Evolutionary conservation across 2,329 filamentous ascomycete genomes (phyloP), one percentile per base, ranked within the genome.

Genomic region (Aspergillus persii): DNA sequence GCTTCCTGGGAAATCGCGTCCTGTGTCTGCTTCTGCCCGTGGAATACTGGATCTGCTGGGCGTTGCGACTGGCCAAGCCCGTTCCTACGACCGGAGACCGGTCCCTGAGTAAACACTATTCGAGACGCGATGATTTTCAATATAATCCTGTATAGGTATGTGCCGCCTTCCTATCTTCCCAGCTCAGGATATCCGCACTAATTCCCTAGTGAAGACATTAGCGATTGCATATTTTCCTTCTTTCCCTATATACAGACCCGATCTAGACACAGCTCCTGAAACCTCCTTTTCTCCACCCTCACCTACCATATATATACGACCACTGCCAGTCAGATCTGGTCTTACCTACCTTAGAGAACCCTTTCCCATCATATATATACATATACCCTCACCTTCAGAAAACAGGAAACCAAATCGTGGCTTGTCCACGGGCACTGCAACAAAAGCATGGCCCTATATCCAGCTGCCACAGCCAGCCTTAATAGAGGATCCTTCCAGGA

Each of bases 61-160:
- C 74, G 1, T 66, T 84, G 58, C 70, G 82, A 8, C 69, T 81
- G 15, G 80, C 83, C 51, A 85, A 84, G 69, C 83, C 83, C 1
- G 71, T 76, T 1, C 82, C 82, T 0, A 80, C 79, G 3, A 84
- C 82, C 0, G 81, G 81, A n/a, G 33, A 53, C 26, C 51, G 51
- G 23, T 18, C 44, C 12, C 44, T 47, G 18, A 23, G n/a, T 11
- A 26, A 26, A 12, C 12, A 47, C 8, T 11, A 26, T 11, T 8
- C 18, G 8, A 26, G 44, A 47, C 44, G 26, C 8, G 44, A 47
- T 47, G 44, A 47, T 27, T 12, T 47, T 23, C 44, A 47, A 27
- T 47, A 47, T 47, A 47, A 47, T 27, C 44, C 44, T 27, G 44
- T 47, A 47, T 47, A 47, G 44, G 44, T 27, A 7, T 26, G 8